Evolutionary conservation across 257 asterid genomes (phyloP), one percentile per base, ranked within the genome.

Genomic region (Rauvolfia tetraphylla): DNA sequence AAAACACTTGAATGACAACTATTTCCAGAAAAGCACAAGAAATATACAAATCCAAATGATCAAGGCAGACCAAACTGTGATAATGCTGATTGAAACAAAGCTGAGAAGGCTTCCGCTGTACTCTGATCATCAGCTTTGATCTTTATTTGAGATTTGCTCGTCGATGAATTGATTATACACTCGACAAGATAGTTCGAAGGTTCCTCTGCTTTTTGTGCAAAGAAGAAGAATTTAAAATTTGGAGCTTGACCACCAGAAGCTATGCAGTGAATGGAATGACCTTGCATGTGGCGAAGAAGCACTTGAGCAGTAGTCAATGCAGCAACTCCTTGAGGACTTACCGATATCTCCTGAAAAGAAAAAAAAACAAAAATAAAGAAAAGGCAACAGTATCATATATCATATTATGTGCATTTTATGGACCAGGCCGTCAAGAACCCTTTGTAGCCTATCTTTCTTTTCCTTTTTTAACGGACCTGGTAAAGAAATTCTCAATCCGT

Each of bases 201-300:
- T 61, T 85, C 95, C 38, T 89, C 92, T 49, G 87, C 95, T 74
- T 89, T 90, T 72, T 90, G 97, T 38, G 95, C 96, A 23, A 88
- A 85, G 92, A 95, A 91, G 87, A 95, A 95, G 91, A 90, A 93
- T 89, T 93, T 93, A 22, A 90, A 93, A 79, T 91, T 91, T 0
- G 99, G 98, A 15, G 98, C 89, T 76, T 93, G 99, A 63, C 98
- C 97, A 59, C 99, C 99, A 13, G 99, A 95, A 61, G 99, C 98
- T 75, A 95, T 86, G 90, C 99, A 95, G 86, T 87, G 87, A 79
- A 95, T 87, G 31, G 88, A 88, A 76, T 91, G 90, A 75, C 83
- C 80, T 84, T 91, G 97, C 96, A 95, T 90, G 85, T 95, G 97
- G 53, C 84, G 92, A 65, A 89, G 84, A 49, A 95, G 96, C 29